Percentiles rank a stretch among this genome's conserved stretches.
phyloP scores from a whole-genome alignment of 192 early-diverging fungal genomes.

The Geranomyces variabilis region DNA sequence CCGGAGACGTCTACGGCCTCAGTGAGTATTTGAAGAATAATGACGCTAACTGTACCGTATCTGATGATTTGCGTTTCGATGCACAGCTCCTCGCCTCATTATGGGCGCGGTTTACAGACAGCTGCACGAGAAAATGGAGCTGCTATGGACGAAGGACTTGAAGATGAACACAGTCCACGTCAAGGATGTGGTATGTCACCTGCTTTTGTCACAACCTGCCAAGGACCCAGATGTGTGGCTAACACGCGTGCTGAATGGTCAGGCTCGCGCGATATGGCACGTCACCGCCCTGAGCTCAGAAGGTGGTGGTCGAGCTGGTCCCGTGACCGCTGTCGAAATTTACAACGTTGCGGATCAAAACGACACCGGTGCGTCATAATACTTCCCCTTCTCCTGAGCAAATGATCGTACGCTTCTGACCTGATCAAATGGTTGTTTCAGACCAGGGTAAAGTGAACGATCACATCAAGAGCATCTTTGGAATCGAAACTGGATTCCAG shows the following conservation, averaged over 20 bases:
- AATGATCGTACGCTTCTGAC: not conserved
- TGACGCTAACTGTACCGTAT: slow-evolving; percentile 10
- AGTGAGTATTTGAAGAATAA: slow-evolving; percentile 59
- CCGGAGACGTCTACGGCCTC: slow-evolving; percentile 74
- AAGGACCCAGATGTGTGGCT: too few species aligned
- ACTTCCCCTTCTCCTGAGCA: not conserved
- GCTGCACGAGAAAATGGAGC: slow-evolving; percentile 84
- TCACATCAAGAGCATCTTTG: slow-evolving; percentile 71
- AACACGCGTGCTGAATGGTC: not conserved
- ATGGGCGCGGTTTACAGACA: slow-evolving; percentile 87
- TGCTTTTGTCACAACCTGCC: too few species aligned
- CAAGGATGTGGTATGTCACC: slow-evolving; percentile 64
- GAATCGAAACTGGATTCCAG: slow-evolving; percentile 83
- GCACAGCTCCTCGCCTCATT: slow-evolving; percentile 84
- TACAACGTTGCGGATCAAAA: slow-evolving; percentile 88
- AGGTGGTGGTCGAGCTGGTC: slow-evolving; percentile 47
- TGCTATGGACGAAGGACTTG: slow-evolving; percentile 90
- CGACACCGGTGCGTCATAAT: slow-evolving; percentile 72
- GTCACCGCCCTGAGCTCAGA: slow-evolving; percentile 53
- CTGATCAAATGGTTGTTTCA: not conserved
- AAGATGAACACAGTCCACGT: slow-evolving; percentile 97
- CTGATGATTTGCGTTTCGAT: slow-evolving; percentile 12
- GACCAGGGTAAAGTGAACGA: slow-evolving; percentile 82
- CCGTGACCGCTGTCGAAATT: slow-evolving; percentile 49
- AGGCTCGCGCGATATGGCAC: slow-evolving; percentile 55